A percentile compares a stretch with the other conserved stretches of the same genome.
These are phyloP conservation scores for Wallacemonas sp. DNA, from an alignment of 208 protist species.

Conservation along the genomic window DNA sequence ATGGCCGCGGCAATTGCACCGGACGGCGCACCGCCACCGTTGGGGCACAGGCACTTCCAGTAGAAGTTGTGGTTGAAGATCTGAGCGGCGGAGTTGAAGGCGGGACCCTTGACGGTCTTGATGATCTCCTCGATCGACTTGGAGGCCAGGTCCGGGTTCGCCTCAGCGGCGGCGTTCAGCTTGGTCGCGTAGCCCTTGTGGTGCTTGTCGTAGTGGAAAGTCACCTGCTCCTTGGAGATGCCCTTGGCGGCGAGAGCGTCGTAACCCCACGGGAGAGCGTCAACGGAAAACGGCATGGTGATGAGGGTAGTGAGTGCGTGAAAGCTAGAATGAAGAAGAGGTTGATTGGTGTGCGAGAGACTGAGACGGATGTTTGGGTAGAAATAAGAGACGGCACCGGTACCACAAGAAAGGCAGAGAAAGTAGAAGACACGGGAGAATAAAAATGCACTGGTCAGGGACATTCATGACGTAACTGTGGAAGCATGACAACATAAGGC, in stretches of 20 bases:
- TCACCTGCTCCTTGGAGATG: conserved; percentile 86
- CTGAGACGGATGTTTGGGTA: neutral
- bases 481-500: too few relatives aligned
- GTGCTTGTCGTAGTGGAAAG: conserved; percentile 93
- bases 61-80: conserved; percentile 95
- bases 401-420: neutral
- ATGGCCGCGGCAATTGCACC: conserved; percentile 75
- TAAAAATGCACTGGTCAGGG: too few relatives aligned
- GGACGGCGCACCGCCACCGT: conserved; percentile 55
- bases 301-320: too few relatives aligned
- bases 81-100: conserved; percentile 93
- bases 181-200: conserved; percentile 91
- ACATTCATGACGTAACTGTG: too few relatives aligned
- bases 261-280: conserved; percentile 75
- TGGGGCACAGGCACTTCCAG: conserved; percentile 84
- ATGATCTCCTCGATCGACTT: conserved; percentile 89
- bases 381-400: neutral
- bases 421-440: conserved; percentile 14
- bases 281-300: conserved; percentile 66
- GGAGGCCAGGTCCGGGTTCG: conserved; percentile 47
- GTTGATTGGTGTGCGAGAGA: neutral
- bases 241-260: conserved; percentile 81
- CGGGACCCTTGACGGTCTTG: conserved; percentile 67
- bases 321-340: neutral
- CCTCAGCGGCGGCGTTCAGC: conserved; percentile 79